phyloP scores from a whole-genome alignment of 2,329 filamentous ascomycete species.

The Hypoxylon sp. region DNA sequence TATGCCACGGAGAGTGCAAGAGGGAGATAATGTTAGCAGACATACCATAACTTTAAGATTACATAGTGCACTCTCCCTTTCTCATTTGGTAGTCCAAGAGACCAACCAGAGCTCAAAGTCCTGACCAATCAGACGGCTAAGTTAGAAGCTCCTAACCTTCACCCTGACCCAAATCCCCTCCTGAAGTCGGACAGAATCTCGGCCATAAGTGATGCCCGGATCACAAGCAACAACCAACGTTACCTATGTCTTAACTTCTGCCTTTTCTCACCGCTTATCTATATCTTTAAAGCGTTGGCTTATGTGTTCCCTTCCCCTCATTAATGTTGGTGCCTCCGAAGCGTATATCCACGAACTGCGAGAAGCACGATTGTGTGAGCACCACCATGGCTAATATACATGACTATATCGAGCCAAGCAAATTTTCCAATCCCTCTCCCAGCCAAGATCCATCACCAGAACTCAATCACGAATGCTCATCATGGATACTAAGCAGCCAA shows the following conservation, averaged over 20 bases:
- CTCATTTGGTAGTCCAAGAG: too few relatives aligned
- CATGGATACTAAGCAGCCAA: conserved; percentile 19
- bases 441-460: conserved; percentile 7
- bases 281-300: conserved; percentile 1
- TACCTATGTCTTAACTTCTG: neutral
- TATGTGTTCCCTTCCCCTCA: neutral
- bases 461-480: conserved; percentile 12
- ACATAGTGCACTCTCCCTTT: too few relatives aligned
- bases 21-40: too few relatives aligned
- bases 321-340: conserved; percentile 1
- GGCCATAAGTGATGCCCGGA: neutral
- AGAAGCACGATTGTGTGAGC: conserved; percentile 14
- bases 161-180: too few relatives aligned
- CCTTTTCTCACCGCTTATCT: neutral
- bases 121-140: too few relatives aligned
- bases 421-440: conserved; percentile 6
- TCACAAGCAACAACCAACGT: neutral
- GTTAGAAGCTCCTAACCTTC: too few relatives aligned
- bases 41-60: too few relatives aligned
- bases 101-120: too few relatives aligned
- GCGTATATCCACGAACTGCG: conserved; percentile 13
- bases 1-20: too few relatives aligned
- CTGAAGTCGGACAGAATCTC: too few relatives aligned
- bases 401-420: conserved; percentile 6
- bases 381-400: conserved; percentile 12